A percentile compares a stretch with the other conserved stretches of the same genome.
Evolutionary conservation across 176 grass and related monocot species (phyloP).

Genomic region (Elymus sibiricus): DNA sequence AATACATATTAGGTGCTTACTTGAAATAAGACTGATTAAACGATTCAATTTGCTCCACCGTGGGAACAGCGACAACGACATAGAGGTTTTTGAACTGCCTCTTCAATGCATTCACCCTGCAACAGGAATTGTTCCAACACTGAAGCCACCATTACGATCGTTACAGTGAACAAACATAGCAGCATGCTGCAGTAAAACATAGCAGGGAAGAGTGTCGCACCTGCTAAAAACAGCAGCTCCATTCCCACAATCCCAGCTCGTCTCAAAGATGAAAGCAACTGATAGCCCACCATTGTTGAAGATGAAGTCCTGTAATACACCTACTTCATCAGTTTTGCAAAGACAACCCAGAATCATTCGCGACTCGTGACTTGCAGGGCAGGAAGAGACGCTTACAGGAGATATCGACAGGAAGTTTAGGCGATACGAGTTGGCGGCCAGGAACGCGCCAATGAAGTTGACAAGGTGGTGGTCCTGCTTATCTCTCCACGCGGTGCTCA

Average conservation of each 20-base stretch:
- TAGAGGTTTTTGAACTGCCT: slow-evolving; percentile 78
- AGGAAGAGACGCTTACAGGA: neutral
- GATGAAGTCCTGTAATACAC: neutral
- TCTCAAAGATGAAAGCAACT: slow-evolving; percentile 76
- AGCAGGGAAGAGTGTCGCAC: neutral
- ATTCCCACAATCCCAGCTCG: slow-evolving; percentile 52
- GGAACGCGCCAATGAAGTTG: slow-evolving; percentile 55
- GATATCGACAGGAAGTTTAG: slow-evolving; percentile 63
- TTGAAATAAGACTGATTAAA: slow-evolving; percentile 67
- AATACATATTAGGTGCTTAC: slow-evolving; percentile 23
- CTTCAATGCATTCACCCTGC: slow-evolving; percentile 68
- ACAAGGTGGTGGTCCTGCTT: slow-evolving; percentile 60
- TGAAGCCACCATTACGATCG: neutral
- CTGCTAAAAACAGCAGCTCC: slow-evolving; percentile 35
- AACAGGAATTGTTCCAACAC: neutral
- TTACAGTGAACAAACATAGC: neutral
- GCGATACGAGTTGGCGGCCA: slow-evolving; percentile 63
- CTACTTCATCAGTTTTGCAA: neutral
- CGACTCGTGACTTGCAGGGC: neutral
- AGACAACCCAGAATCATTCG: neutral
- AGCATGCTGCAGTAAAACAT: neutral
- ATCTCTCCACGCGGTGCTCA: slow-evolving; percentile 76
- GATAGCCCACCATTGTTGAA: slow-evolving; percentile 32
- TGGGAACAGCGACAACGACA: slow-evolving; percentile 55
- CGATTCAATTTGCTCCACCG: slow-evolving; percentile 70